These are phyloP conservation scores for Helianthus tuberosus DNA, from an alignment of 129 eudicot genomes.

Conservation along the genomic window DNA sequence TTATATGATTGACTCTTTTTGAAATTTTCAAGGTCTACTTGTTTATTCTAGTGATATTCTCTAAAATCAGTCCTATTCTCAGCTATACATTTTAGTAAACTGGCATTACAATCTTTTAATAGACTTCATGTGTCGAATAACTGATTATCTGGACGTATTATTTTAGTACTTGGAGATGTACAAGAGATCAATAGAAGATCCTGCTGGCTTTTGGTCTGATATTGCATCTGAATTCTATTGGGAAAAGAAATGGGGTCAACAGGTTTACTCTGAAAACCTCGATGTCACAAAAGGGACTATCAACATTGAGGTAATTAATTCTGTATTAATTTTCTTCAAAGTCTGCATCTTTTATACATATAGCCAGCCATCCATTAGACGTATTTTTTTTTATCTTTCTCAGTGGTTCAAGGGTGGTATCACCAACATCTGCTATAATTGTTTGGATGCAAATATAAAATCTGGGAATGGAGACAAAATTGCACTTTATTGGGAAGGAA, in stretches of 20 bases:
- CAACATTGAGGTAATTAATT: constrained; percentile 66
- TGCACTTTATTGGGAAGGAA: constrained; percentile 95
- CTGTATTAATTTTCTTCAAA: neutral
- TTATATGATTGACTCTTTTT: too few relatives aligned
- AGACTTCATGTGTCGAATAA: neutral
- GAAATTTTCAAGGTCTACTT: too few relatives aligned
- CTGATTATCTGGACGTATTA: constrained; percentile 10
- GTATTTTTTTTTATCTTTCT: neutral
- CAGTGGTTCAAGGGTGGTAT: constrained; percentile 99
- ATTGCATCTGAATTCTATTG: constrained; percentile 83
- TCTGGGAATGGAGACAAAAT: constrained; percentile 79
- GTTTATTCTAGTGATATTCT: too few relatives aligned
- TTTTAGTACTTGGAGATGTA: constrained; percentile 89
- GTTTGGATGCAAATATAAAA: constrained; percentile 77
- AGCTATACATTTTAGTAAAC: neutral
- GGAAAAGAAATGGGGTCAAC: constrained; percentile 72
- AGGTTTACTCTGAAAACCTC: constrained; percentile 68
- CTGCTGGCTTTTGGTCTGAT: constrained; percentile 96
- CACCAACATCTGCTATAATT: constrained; percentile 94
- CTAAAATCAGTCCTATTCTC: neutral
- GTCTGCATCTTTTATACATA: constrained; percentile 12
- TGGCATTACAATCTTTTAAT: constrained; percentile 2
- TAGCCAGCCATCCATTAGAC: neutral
- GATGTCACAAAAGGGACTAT: constrained; percentile 79
- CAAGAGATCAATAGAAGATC: constrained; percentile 75